Evolutionary conservation across 352 stramenopile species (phyloP).

Genomic region (Pseudoperonospora humuli): DNA sequence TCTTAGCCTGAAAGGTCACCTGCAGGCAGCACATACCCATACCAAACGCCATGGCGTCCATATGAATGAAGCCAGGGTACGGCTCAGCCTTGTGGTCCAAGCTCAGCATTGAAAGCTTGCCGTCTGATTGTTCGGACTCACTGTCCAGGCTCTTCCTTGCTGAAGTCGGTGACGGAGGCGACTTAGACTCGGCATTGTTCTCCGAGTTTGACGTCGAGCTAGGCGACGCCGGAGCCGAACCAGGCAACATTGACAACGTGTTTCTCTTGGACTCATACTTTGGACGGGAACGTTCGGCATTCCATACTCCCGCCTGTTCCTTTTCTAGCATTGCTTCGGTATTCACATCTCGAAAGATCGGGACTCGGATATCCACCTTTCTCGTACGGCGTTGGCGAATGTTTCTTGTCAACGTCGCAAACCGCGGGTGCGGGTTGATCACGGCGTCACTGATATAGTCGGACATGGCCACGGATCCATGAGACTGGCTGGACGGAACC

Average conservation of each 20-base stretch:
- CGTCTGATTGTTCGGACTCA: constrained; percentile 35
- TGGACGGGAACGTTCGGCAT: constrained; percentile 67
- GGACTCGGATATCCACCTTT: constrained; percentile 84
- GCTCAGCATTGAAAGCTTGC: constrained; percentile 24
- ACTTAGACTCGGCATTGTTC: constrained; percentile 46
- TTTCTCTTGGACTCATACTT: constrained; percentile 64
- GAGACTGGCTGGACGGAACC: constrained; percentile 40
- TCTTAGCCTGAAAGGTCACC: constrained; percentile 96
- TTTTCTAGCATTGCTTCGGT: constrained; percentile 65
- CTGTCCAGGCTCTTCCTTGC: constrained; percentile 19
- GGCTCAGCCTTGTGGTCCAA: constrained; percentile 65
- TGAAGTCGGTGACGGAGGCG: constrained; percentile 22
- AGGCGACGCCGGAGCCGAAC: constrained; percentile 21
- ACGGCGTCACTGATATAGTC: constrained; percentile 96
- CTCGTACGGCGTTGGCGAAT: constrained; percentile 92
- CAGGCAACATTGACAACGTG: constrained; percentile 10
- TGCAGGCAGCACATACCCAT: constrained; percentile 99
- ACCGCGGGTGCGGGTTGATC: constrained; percentile 99
- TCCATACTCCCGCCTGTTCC: constrained; percentile 60
- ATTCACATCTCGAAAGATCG: constrained; percentile 78
- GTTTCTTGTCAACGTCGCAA: constrained; percentile 96
- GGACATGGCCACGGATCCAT: constrained; percentile 87
- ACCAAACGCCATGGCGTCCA: constrained; percentile 99
- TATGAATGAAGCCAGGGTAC: constrained; percentile 91
- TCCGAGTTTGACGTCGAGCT: constrained; percentile 53